Conservation (phyloP, 2,329 filamentous ascomycete genomes). For the Neonectria punicea region DNA sequence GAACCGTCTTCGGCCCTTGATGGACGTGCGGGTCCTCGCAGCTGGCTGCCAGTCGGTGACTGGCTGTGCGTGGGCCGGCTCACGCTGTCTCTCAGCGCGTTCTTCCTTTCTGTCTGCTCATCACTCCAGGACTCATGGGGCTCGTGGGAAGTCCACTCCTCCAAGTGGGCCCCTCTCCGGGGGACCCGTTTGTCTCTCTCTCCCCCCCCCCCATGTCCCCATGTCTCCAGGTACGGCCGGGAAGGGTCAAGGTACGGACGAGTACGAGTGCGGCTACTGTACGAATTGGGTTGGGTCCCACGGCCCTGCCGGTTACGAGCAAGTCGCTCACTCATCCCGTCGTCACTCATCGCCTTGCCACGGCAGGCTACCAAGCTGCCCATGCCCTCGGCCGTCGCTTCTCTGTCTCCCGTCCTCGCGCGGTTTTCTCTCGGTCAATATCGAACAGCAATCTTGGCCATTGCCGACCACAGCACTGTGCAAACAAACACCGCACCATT, state of each 20-base stretch:
- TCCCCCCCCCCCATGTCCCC: slow-evolving; percentile 10
- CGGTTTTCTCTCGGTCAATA: slow-evolving; percentile 3
- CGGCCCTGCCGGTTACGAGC: slow-evolving; percentile 37
- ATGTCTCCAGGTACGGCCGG: slow-evolving; percentile 37
- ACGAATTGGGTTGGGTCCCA: slow-evolving; percentile 41
- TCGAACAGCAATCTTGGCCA: not conserved
- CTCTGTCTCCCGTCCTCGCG: slow-evolving; percentile 1
- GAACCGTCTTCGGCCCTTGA: slow-evolving; percentile 40
- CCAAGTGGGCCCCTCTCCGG: slow-evolving; percentile 18
- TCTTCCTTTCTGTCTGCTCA: not conserved
- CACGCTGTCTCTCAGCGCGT: slow-evolving; percentile 21
- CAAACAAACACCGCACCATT: slow-evolving; percentile 2
- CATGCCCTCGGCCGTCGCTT: slow-evolving; percentile 14
- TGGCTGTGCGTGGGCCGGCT: slow-evolving; percentile 8
- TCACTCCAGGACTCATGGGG: slow-evolving; percentile 14
- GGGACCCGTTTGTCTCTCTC: slow-evolving; percentile 20
- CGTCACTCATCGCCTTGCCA: slow-evolving; percentile 10
- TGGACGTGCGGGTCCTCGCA: slow-evolving; percentile 31
- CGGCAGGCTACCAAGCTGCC: no score
- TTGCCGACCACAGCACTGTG: slow-evolving; percentile 6
- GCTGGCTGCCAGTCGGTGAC: slow-evolving; percentile 2
- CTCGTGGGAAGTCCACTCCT: slow-evolving; percentile 19
- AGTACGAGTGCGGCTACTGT: slow-evolving; percentile 38
- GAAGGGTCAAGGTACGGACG: slow-evolving; percentile 36
- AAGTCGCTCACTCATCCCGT: slow-evolving; percentile 28